phyloP scores from a whole-genome alignment of 495 filamentous ascomycete species.

The Penicillium herquei region DNA sequence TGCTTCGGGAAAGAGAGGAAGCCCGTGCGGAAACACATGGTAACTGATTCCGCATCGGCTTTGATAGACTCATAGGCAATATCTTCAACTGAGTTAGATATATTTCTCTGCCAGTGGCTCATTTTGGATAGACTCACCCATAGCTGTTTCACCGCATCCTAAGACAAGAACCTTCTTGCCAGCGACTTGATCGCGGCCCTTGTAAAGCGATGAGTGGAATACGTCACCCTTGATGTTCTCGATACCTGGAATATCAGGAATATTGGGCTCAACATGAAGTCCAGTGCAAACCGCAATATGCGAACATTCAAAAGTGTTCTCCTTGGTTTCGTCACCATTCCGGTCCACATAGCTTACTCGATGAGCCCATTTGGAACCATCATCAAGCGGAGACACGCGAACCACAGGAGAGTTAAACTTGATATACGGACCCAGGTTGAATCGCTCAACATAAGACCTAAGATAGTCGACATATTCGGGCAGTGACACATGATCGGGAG shows the following conservation, averaged over 20 bases:
- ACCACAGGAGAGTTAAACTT: slow-evolving; percentile 14
- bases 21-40: slow-evolving; percentile 18
- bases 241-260: slow-evolving; percentile 14
- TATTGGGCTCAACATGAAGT: slow-evolving; percentile 19
- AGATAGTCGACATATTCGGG: slow-evolving; percentile 20
- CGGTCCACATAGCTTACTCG: slow-evolving; percentile 12
- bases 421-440: slow-evolving; percentile 10
- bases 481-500: slow-evolving; percentile 16
- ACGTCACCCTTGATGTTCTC: slow-evolving; percentile 17
- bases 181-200: slow-evolving; percentile 12
- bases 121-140: slow-evolving; percentile 9
- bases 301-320: slow-evolving; percentile 13
- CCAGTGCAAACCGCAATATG: slow-evolving; percentile 18
- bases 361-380: slow-evolving; percentile 10
- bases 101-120: neutral
- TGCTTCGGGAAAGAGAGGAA: slow-evolving; percentile 19
- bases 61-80: slow-evolving; percentile 21
- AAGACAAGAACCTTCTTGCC: slow-evolving; percentile 13
- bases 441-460: slow-evolving; percentile 13
- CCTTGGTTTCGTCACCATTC: slow-evolving; percentile 2
- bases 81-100: slow-evolving; percentile 7
- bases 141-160: slow-evolving; percentile 19
- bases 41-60: slow-evolving; percentile 17
- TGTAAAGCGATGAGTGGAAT: slow-evolving; percentile 19
- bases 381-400: slow-evolving; percentile 4